A percentile compares a stretch with the other conserved stretches of the same genome.
These are phyloP conservation scores for Globisporangium apiculatum DNA, from an alignment of 352 stramenopile genomes.

Conservation along the genomic window DNA sequence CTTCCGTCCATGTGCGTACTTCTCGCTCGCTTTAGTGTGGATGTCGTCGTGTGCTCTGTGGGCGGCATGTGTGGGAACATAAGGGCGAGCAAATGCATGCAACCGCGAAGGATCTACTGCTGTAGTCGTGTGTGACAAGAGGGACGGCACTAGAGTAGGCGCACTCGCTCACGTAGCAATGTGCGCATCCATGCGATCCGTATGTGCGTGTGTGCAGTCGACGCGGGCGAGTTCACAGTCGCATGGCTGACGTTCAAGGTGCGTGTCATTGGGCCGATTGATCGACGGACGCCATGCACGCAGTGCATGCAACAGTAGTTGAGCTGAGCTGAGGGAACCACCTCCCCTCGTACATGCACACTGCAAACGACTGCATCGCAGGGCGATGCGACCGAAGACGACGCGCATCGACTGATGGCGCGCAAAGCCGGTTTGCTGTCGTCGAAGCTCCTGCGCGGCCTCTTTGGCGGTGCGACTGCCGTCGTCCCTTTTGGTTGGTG, in stretches of 20 bases:
- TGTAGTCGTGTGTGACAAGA: too few relatives aligned
- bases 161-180: too few relatives aligned
- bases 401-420: slow-evolving; percentile 53
- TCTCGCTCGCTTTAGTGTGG: not conserved
- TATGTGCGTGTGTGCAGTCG: slow-evolving; percentile 29
- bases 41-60: too few relatives aligned
- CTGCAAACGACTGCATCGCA: slow-evolving; percentile 13
- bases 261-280: not conserved
- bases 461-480: slow-evolving; percentile 52
- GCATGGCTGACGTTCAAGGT: slow-evolving; percentile 87
- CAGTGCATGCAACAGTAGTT: too few relatives aligned
- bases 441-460: slow-evolving; percentile 65
- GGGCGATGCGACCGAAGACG: slow-evolving; percentile 65
- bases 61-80: not conserved
- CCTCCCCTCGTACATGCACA: not conserved
- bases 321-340: too few relatives aligned
- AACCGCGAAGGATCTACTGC: not conserved
- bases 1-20: slow-evolving; percentile 43
- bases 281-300: slow-evolving; percentile 1
- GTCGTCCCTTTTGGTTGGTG: too few relatives aligned
- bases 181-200: not conserved
- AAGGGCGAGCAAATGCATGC: not conserved
- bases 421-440: slow-evolving; percentile 64
- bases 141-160: too few relatives aligned
- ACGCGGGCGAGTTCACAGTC: slow-evolving; percentile 72